A percentile compares a stretch with the other conserved stretches of the same genome.
phyloP scores from a whole-genome alignment of 1,139 yeast genomes.

The Candida sp. region DNA sequence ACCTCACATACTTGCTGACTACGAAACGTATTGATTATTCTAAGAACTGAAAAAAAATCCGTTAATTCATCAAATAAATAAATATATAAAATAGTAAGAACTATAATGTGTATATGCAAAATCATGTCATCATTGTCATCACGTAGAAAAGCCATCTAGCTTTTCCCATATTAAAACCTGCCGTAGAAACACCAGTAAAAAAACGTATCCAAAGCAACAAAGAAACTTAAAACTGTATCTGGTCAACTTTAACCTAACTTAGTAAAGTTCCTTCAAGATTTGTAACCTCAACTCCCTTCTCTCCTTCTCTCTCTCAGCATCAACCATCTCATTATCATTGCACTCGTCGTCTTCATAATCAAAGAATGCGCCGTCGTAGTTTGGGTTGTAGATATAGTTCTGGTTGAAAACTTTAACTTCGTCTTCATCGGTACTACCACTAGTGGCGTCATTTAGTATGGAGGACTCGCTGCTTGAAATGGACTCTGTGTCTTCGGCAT shows the following conservation, averaged over 20 bases:
- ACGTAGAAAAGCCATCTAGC: too few species aligned
- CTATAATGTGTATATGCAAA: too few species aligned
- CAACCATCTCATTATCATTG: conserved; percentile 17
- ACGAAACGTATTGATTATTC: too few species aligned
- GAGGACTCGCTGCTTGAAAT: neutral
- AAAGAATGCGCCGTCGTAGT: conserved; percentile 1
- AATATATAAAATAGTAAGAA: too few species aligned
- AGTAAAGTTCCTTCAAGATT: conserved; percentile 36
- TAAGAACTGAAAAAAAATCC: too few species aligned
- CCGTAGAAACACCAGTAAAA: neutral
- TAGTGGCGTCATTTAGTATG: neutral
- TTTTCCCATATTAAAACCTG: too few species aligned
- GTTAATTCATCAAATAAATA: too few species aligned
- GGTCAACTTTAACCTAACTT: neutral
- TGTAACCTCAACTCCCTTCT: conserved; percentile 44
- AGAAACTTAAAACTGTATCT: neutral
- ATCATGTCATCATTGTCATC: too few species aligned
- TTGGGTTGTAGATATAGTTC: conserved; percentile 9
- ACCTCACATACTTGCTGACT: too few species aligned
- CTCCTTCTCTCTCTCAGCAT: conserved; percentile 36
- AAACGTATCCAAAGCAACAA: neutral
- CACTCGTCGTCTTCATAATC: conserved; percentile 11
- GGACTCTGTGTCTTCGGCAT: neutral
- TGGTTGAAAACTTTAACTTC: conserved; percentile 10
- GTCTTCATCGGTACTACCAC: neutral